phyloP scores from a whole-genome alignment of 371 early-diverging fungal genomes.

The Mortierella polycephala region DNA sequence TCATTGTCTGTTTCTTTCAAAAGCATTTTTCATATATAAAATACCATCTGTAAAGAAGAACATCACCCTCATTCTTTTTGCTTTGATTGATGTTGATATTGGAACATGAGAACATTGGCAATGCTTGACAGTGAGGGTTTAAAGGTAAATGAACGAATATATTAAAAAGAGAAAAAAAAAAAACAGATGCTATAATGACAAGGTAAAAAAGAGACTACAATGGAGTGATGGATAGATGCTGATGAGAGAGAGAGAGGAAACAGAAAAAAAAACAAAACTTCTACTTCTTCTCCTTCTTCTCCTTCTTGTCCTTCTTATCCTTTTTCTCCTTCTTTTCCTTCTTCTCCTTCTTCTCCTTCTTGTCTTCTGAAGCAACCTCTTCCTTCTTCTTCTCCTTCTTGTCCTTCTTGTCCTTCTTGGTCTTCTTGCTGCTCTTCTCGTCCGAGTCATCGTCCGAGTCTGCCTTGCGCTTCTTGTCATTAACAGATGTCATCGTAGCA shows the following conservation, averaged over 20 bases:
- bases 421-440: conserved; percentile 38
- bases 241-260: no score
- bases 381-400: conserved; percentile 63
- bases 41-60: not conserved
- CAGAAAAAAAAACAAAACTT: not conserved
- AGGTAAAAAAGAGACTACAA: no score
- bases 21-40: not conserved
- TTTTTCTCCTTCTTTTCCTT: conserved; percentile 61
- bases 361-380: not conserved
- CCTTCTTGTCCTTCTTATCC: conserved; percentile 59
- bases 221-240: no score
- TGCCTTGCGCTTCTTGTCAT: conserved; percentile 52
- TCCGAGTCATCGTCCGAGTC: conserved; percentile 16
- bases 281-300: conserved; percentile 55
- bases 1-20: not conserved
- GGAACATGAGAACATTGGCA: not conserved
- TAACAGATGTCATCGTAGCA: conserved; percentile 23
- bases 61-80: not conserved
- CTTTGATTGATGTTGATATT: not conserved
- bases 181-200: not conserved
- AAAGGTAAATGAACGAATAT: not conserved
- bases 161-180: not conserved
- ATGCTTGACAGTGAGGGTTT: not conserved
- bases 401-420: conserved; percentile 57
- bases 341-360: conserved; percentile 43